phyloP scores from a whole-genome alignment of 148 eudicot species.

The Vaccinium myrtillus region DNA sequence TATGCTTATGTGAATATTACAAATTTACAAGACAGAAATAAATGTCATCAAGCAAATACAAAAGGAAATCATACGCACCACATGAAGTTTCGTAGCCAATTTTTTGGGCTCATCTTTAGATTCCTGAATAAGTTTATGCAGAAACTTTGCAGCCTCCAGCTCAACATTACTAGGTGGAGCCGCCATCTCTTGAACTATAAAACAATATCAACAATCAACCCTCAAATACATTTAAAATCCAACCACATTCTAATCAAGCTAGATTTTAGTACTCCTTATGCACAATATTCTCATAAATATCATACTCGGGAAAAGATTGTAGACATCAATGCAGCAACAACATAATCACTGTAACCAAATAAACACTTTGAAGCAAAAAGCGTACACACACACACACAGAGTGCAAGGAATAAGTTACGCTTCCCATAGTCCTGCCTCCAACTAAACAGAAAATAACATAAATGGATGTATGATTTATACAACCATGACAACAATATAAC shows the following conservation, averaged over 20 bases:
- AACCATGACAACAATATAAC: neutral
- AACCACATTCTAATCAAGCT: neutral
- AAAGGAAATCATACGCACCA: conserved; percentile 48
- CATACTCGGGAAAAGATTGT: neutral
- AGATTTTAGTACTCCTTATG: neutral
- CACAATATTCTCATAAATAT: neutral
- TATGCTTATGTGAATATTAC: neutral
- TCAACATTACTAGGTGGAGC: conserved; percentile 81
- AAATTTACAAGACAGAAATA: neutral
- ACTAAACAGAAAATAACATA: neutral
- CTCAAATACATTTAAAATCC: neutral
- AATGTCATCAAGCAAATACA: neutral
- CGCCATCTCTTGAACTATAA: conserved; percentile 43
- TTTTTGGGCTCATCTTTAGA: conserved; percentile 92
- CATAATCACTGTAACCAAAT: neutral
- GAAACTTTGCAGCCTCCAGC: conserved; percentile 91
- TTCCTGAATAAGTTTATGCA: conserved; percentile 95
- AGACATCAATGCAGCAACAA: neutral
- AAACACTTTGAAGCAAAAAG: neutral
- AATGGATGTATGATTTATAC: neutral
- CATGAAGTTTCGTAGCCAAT: conserved; percentile 91
- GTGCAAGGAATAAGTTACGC: neutral
- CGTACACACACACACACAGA: neutral
- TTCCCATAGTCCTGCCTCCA: neutral
- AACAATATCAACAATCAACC: conserved; percentile 17